Percentiles rank a stretch among this genome's conserved stretches.
phyloP scores from a whole-genome alignment of 2,329 filamentous ascomycete genomes.

The Chrysoporthe austroafricana region DNA sequence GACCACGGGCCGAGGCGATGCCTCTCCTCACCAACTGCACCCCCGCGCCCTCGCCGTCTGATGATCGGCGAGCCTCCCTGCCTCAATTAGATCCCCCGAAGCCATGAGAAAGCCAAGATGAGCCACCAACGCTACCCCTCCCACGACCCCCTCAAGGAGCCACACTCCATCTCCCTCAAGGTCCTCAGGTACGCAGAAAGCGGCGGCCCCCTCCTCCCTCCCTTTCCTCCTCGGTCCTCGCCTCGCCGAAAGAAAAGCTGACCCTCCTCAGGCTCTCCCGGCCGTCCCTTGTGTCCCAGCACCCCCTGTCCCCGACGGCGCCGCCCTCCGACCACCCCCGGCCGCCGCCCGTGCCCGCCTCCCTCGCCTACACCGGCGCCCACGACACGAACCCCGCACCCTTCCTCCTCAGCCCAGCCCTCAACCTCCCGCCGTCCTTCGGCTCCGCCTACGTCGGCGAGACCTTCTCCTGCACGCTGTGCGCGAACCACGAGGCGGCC shows the following conservation, averaged over 20 bases:
- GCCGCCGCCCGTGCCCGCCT: background rate
- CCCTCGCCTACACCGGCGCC: slow-evolving; percentile 36
- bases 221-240: background rate
- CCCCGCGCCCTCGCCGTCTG: too few relatives aligned
- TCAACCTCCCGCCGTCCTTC: slow-evolving; percentile 89
- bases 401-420: slow-evolving; percentile 64
- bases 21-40: background rate
- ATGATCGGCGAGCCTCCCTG: too few relatives aligned
- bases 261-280: slow-evolving; percentile 71
- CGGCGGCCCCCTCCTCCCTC: background rate
- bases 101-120: slow-evolving; percentile 42
- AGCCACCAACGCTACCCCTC: slow-evolving; percentile 63
- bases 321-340: slow-evolving; percentile 38
- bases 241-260: slow-evolving; percentile 14
- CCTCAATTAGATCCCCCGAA: background rate
- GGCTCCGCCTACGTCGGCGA: slow-evolving; percentile 95
- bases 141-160: slow-evolving; percentile 68
- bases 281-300: slow-evolving; percentile 74
- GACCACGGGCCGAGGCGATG: background rate
- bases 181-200: slow-evolving; percentile 62
- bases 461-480: slow-evolving; percentile 91
- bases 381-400: slow-evolving; percentile 54
- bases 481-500: slow-evolving; percentile 86
- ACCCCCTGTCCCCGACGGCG: slow-evolving; percentile 57
- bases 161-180: slow-evolving; percentile 79